Percentiles rank a stretch among this genome's conserved stretches.
Conservation (phyloP, 208 protist genomes). For the Trichomonas gallinae region DNA sequence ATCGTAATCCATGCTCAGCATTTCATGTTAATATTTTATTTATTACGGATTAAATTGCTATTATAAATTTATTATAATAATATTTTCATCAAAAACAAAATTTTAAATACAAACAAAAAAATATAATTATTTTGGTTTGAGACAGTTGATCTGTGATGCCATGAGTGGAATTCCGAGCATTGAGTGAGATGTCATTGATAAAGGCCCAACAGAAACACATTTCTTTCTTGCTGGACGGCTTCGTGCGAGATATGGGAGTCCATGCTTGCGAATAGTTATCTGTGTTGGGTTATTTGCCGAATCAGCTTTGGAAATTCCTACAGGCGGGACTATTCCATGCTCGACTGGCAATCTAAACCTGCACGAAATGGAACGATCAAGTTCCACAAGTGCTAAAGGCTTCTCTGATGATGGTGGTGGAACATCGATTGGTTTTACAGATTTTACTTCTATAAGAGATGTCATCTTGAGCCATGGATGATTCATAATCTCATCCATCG, state of each 20-base stretch:
- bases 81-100: too few relatives aligned
- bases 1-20: too few relatives aligned
- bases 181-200: not conserved
- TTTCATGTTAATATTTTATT: too few relatives aligned
- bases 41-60: too few relatives aligned
- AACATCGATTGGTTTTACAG: not conserved
- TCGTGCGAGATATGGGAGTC: not conserved
- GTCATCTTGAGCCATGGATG: not conserved
- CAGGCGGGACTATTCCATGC: not conserved
- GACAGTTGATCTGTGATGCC: not conserved
- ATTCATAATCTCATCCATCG: not conserved
- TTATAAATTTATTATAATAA: too few relatives aligned
- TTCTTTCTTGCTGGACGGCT: not conserved
- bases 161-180: not conserved
- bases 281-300: not conserved
- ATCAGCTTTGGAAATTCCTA: not conserved
- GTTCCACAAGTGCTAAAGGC: not conserved
- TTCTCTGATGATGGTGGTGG: not conserved
- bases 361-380: not conserved
- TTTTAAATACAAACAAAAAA: not conserved
- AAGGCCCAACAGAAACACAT: not conserved
- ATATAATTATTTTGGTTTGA: not conserved
- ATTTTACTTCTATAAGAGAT: not conserved
- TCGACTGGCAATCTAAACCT: not conserved
- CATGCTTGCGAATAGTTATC: not conserved